A percentile compares a stretch with the other conserved stretches of the same genome.
These are phyloP conservation scores for Aspergillus biplanus DNA, from an alignment of 495 filamentous ascomycete species.

Conservation along the genomic window DNA sequence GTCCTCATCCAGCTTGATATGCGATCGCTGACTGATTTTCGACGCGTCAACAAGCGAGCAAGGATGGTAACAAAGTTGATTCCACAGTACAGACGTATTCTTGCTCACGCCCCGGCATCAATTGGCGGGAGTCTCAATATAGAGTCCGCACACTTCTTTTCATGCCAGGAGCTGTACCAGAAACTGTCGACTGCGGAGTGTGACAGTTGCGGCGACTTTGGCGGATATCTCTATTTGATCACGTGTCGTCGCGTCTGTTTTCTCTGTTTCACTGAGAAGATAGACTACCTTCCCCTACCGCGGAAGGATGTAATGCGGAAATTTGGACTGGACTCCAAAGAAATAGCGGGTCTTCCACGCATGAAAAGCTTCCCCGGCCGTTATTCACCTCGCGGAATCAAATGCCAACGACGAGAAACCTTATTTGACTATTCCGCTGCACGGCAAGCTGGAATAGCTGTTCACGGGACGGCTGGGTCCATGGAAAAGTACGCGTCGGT, in stretches of 20 bases:
- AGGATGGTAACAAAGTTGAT: too few relatives aligned
- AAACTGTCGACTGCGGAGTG: slow-evolving; percentile 37
- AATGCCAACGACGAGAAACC: slow-evolving; percentile 12
- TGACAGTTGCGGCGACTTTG: slow-evolving; percentile 37
- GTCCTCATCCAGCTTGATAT: too few relatives aligned
- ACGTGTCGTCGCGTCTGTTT: slow-evolving; percentile 44
- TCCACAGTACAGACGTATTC: too few relatives aligned
- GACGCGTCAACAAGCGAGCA: too few relatives aligned
- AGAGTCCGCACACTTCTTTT: slow-evolving; percentile 21
- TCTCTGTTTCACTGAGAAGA: slow-evolving; percentile 34
- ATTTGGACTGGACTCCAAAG: slow-evolving; percentile 25
- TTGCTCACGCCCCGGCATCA: too few relatives aligned
- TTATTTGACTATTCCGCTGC: slow-evolving; percentile 27
- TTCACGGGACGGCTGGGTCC: slow-evolving; percentile 21
- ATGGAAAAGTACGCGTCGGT: slow-evolving; percentile 25
- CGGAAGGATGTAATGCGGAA: slow-evolving; percentile 19
- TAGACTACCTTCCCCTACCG: slow-evolving; percentile 30
- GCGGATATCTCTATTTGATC: slow-evolving; percentile 40
- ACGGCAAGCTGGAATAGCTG: slow-evolving; percentile 23
- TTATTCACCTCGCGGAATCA: slow-evolving; percentile 26
- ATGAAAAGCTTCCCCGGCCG: slow-evolving; percentile 27
- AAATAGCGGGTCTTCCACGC: slow-evolving; percentile 23
- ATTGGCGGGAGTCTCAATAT: too few relatives aligned
- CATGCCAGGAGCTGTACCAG: slow-evolving; percentile 31
- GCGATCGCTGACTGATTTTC: too few relatives aligned